Conservation (phyloP, 1,284 basidiomycete genomes). For the Pholiota adiposa region DNA sequence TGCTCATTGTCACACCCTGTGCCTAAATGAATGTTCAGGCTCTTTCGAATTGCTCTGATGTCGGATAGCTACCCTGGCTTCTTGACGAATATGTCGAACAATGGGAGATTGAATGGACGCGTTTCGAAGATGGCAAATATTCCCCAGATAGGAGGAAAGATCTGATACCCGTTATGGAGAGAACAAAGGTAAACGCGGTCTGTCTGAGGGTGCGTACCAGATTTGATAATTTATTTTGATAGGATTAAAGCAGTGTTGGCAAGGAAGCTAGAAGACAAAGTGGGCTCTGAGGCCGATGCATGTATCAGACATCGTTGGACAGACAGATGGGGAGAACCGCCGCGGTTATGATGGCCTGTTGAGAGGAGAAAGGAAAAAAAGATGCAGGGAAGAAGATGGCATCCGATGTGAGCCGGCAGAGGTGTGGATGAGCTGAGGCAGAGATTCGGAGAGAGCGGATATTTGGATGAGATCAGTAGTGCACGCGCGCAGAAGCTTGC, state of each 20-base stretch:
- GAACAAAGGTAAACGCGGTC: background rate
- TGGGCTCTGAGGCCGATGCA: background rate
- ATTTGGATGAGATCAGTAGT: background rate
- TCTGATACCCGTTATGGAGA: background rate
- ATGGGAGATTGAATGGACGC: background rate
- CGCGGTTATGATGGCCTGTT: conserved; percentile 1
- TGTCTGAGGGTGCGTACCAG: background rate
- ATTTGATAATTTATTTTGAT: background rate
- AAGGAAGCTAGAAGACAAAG: conserved; percentile 2
- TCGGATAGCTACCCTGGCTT: background rate
- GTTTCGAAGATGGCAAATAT: conserved; percentile 2
- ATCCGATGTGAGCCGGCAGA: background rate
- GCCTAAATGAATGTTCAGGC: background rate
- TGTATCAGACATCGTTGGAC: conserved; percentile 3
- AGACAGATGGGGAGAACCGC: conserved; percentile 5
- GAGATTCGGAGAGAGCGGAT: background rate
- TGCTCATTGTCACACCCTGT: background rate
- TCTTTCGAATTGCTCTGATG: background rate
- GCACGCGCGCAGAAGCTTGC: conserved; percentile 1
- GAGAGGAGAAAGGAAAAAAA: background rate
- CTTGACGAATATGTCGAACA: background rate
- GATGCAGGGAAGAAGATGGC: background rate
- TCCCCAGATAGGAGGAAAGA: background rate
- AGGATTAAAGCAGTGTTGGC: background rate
- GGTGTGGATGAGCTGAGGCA: background rate